These are phyloP conservation scores for Puccinellia tenuiflora DNA, from an alignment of 176 grass and related monocot species.

Conservation along the genomic window DNA sequence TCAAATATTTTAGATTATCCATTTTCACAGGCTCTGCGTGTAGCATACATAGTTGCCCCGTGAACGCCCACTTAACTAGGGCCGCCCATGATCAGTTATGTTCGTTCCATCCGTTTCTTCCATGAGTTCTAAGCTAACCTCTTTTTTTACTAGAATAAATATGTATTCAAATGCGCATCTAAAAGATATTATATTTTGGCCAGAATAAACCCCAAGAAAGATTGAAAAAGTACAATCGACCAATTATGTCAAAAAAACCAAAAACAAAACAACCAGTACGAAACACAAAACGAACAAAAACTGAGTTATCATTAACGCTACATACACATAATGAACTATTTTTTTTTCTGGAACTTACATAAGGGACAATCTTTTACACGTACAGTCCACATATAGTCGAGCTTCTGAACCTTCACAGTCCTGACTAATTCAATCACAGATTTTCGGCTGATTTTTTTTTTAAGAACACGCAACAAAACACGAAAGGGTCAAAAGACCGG, in stretches of 20 bases:
- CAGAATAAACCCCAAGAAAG: not conserved
- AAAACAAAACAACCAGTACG: not conserved
- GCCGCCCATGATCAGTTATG: no score
- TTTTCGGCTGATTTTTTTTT: not conserved
- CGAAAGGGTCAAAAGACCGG: no score
- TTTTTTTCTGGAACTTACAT: not conserved
- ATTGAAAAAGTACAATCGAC: not conserved
- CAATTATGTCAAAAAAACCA: not conserved
- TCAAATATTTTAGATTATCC: no score
- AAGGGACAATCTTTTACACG: not conserved
- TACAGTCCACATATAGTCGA: not conserved
- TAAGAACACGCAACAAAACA: no score
- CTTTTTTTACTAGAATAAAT: no score
- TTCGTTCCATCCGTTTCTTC: no score
- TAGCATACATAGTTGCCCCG: no score
- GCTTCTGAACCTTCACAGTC: not conserved
- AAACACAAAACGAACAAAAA: not conserved
- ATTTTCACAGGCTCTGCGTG: no score
- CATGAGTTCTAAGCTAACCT: no score
- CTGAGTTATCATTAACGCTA: not conserved
- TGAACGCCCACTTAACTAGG: no score
- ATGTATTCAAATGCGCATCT: no score
- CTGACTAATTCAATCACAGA: not conserved
- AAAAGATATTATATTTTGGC: not conserved
- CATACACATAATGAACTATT: not conserved